A percentile compares a stretch with the other conserved stretches of the same genome.
phyloP scores from a whole-genome alignment of 1,139 yeast species.

The Hyphopichia khmerensis region DNA sequence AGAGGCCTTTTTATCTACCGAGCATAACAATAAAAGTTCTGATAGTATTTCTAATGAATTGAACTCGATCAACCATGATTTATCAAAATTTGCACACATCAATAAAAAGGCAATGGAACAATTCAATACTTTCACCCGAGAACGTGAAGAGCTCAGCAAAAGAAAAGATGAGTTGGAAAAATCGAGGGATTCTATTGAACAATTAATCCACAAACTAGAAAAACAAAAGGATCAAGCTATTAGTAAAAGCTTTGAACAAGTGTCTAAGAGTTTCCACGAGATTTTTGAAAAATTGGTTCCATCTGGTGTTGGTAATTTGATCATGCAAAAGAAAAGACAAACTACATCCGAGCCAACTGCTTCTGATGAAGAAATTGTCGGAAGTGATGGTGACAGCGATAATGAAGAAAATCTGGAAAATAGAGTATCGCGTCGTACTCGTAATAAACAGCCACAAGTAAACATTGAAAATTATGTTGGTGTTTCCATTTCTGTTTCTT shows the following conservation, averaged over 20 bases:
- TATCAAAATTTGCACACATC: conserved; percentile 70
- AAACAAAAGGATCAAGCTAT: conserved; percentile 84
- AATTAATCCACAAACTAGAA: conserved; percentile 69
- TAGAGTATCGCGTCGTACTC: conserved; percentile 9
- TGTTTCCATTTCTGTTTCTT: conserved; percentile 84
- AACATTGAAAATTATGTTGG: conserved; percentile 70
- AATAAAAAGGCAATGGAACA: conserved; percentile 92
- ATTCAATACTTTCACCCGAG: conserved; percentile 68
- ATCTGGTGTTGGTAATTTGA: conserved; percentile 70
- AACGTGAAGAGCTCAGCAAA: conserved; percentile 61
- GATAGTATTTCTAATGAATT: conserved; percentile 57
- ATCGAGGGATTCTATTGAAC: conserved; percentile 72
- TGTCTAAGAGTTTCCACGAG: conserved; percentile 68
- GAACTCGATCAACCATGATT: conserved; percentile 54
- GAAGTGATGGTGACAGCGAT: conserved; percentile 9
- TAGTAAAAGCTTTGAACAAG: conserved; percentile 71
- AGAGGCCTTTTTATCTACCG: conserved; percentile 59
- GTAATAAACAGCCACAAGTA: conserved; percentile 19
- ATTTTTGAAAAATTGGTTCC: conserved; percentile 85
- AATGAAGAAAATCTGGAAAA: conserved; percentile 16
- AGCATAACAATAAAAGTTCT: conserved; percentile 46
- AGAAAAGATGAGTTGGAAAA: conserved; percentile 70
- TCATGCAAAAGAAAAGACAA: conserved; percentile 54
- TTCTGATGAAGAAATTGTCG: conserved; percentile 2
- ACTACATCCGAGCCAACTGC: conserved; percentile 6